Evolutionary conservation across 768 basidiomycete species (phyloP).

Genomic region (Naganishia randhawae): DNA sequence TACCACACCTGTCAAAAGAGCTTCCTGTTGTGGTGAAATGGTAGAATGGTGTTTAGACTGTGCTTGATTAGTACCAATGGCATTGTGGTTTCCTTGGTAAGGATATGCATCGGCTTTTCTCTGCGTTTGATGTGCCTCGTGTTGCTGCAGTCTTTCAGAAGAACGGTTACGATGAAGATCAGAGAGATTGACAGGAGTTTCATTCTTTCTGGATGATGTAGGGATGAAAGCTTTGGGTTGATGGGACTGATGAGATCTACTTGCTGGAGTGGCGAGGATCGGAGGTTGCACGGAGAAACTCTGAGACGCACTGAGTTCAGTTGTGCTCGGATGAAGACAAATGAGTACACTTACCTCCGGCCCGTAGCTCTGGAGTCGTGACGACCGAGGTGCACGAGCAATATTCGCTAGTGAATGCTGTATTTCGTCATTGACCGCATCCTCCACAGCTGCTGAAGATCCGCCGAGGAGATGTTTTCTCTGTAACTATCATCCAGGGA

Average conservation of each 20-base stretch:
- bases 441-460: slow-evolving; percentile 5
- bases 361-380: background rate
- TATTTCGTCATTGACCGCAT: slow-evolving; percentile 19
- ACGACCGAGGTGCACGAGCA: background rate
- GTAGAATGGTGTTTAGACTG: background rate
- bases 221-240: slow-evolving; percentile 25
- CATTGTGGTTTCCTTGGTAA: background rate
- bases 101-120: background rate
- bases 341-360: background rate
- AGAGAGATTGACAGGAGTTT: background rate
- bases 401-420: slow-evolving; percentile 22
- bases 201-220: background rate
- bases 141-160: background rate
- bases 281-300: background rate
- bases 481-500: slow-evolving; percentile 12
- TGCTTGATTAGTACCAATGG: background rate
- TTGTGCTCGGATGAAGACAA: background rate
- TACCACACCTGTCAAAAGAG: slow-evolving; percentile 1
- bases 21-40: slow-evolving; percentile 11
- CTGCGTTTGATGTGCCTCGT: background rate
- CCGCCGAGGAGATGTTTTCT: slow-evolving; percentile 27
- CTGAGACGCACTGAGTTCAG: background rate
- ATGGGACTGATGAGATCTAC: slow-evolving; percentile 13
- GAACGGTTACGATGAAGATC: background rate
- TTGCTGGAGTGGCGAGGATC: background rate